Evolutionary conservation across 73 alveolate genomes (phyloP), one percentile per base, ranked within the genome.

Genomic region (Uronychia binucleata): DNA sequence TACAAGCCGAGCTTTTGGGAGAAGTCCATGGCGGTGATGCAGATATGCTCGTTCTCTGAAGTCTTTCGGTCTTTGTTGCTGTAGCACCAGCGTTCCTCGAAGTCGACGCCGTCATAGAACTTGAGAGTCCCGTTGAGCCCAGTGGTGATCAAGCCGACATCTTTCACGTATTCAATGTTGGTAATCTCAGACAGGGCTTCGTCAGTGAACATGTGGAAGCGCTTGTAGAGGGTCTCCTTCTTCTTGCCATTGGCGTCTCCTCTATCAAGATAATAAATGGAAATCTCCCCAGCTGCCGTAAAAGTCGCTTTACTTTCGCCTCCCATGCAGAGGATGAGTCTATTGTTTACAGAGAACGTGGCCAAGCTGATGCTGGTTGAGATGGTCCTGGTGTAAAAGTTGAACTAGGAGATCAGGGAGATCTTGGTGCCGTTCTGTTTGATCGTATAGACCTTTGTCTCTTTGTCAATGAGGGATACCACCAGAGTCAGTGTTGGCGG

Each of bases 61-160:
- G 31, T 77, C 75, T 90, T 86, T 19, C 89, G 35, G 19, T 14
- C 34, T 28, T 90, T 82, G 30, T 90, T 83, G 5, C 83, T 35
- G 11, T 77, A 59, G 32, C 75, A 30, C 93, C 96, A 90, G 1
- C 67, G 58, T 34, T 80, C 84, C 75, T 86, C 58, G 75, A 90
- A 90, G 67, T 90, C 93, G 33, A 90, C 90, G 74, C 91, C 88
- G 59, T 90, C 96, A 80, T 77, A 90, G 79, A 90, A 79, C 79
- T 86, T 85, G 1, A 90, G 82, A 31, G 59, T 34, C 1, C 96
- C 96, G 67, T 59, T 90, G 32, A 90, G 82, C n/a, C 92, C 86
- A 1, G 91, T 80, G 0, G 59, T 79, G 26, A 90, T 77, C 57
- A 90, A 77, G 0, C 96, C 96, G 8, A 90, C 58, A 58, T 90